Evolutionary conservation across 1,284 basidiomycete species (phyloP), one percentile per base, ranked within the genome.

Genomic region (Bjerkandera adusta): DNA sequence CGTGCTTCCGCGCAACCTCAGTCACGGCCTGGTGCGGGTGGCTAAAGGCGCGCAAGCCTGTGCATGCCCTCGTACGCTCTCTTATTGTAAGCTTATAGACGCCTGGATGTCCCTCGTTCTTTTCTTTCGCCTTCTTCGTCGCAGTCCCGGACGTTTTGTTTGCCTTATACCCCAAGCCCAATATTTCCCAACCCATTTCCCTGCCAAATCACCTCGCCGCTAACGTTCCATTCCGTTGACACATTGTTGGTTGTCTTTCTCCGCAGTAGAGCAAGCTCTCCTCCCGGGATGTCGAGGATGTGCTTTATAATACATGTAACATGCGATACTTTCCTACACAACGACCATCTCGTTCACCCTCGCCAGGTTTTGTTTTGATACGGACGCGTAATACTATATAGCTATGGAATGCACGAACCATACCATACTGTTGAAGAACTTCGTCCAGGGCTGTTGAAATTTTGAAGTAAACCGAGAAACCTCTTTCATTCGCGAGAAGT

Each of bases 1-100:
- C 68, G 74, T 21, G 58, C 62, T 15, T 70, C 72, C 35, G 57
- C 63, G 30, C 72, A 72, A 25, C 50, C 61, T n/a, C 45, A 46
- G 21, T 25, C 48, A 10, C 48, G 49, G 45, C 49, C 39, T 43
- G 45, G 38, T 13, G 49, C 44, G 3, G 36, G 13, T 13, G 36
- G 44, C 29, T 50, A 26, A 47, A n/a, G n/a, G n/a, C n/a, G n/a
- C n/a, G 16, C 38, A 20, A 10, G 16, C 35, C 29, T 25, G 38
- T n/a, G 34, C 34, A 13, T 15, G 15, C 11, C 5, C 24, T 32
- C 15, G 11, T 42, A 22, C 16, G n/a, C 16, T 42, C 26, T 21
- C 18, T 32, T 43, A 43, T 25, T 43, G 41, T 43, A 43, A 34
- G 13, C 21, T 32, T 43, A n/a, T n/a, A 43, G 41, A 43, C 41